Evolutionary conservation across 23 red algal genomes (phyloP).

Genomic region (Gracilariopsis chorda): DNA sequence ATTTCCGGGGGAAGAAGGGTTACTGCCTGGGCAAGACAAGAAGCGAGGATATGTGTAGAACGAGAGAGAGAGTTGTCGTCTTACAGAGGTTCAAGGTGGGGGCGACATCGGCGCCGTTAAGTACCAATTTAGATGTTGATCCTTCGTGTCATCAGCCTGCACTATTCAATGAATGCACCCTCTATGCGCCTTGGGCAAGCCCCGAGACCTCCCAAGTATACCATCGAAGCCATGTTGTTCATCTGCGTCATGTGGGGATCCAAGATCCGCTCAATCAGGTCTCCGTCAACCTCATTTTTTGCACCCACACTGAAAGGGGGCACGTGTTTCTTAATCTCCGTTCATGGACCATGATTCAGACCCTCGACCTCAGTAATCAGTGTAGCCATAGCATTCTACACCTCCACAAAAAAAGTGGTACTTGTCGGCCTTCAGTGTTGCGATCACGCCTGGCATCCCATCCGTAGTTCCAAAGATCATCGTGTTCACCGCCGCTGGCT

Average conservation of each 20-base stretch:
- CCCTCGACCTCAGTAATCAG: slow-evolving; percentile 83
- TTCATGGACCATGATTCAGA: slow-evolving; percentile 82
- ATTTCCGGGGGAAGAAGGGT: no score
- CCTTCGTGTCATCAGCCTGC: no score
- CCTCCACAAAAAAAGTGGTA: slow-evolving; percentile 73
- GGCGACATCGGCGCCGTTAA: no score
- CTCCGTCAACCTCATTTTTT: slow-evolving; percentile 84
- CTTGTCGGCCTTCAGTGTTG: slow-evolving; percentile 49
- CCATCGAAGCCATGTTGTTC: slow-evolving; percentile 69
- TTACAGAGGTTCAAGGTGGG: no score
- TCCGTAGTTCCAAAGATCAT: slow-evolving; percentile 83
- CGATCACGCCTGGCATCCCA: slow-evolving; percentile 91
- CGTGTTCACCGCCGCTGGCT: slow-evolving; percentile 25
- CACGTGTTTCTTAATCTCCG: slow-evolving; percentile 48
- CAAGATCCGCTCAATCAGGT: slow-evolving; percentile 92
- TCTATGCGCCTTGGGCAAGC: slow-evolving; percentile 71
- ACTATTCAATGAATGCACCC: slow-evolving; percentile 78
- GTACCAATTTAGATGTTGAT: no score
- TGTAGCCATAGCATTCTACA: slow-evolving; percentile 84
- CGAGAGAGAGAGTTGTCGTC: no score
- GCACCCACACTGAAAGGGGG: slow-evolving; percentile 43
- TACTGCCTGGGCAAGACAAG: no score
- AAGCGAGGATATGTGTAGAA: no score
- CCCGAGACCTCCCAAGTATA: slow-evolving; percentile 77
- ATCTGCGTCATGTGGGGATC: slow-evolving; percentile 80